Conservation (phyloP, 495 filamentous ascomycete species). For the Glarea lozoyensis region DNA sequence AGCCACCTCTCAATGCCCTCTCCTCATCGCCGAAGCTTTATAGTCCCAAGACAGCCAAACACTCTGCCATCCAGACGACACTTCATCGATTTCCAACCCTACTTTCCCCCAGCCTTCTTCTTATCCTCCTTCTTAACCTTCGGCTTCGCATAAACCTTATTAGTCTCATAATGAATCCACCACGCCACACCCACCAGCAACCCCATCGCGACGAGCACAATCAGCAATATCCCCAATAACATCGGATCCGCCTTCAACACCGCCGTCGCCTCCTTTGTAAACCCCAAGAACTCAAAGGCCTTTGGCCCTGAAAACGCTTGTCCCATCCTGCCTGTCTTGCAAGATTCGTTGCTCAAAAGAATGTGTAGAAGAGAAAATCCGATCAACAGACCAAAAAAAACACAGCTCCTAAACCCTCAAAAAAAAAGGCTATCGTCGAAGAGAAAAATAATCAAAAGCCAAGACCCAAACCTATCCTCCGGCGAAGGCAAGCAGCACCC, state of each 20-base stretch:
- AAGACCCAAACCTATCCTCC: too few relatives aligned
- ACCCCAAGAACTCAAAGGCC: conserved; percentile 22
- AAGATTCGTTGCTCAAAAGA: not conserved
- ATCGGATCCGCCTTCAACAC: conserved; percentile 15
- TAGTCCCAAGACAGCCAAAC: not conserved
- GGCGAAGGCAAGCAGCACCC: too few relatives aligned
- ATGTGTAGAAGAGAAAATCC: not conserved
- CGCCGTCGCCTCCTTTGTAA: conserved; percentile 17
- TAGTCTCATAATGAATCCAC: conserved; percentile 17
- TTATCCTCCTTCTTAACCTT: conserved; percentile 10
- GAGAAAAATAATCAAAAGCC: too few relatives aligned
- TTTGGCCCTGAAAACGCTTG: conserved; percentile 21
- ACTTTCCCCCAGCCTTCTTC: conserved; percentile 9
- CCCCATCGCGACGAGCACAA: conserved; percentile 7
- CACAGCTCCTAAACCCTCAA: too few relatives aligned
- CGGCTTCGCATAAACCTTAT: conserved; percentile 18
- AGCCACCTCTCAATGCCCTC: too few relatives aligned
- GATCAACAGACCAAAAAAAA: conserved; percentile 10
- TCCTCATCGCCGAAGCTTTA: not conserved
- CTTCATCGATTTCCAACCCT: not conserved
- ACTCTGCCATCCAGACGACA: not conserved
- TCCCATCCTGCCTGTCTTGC: conserved; percentile 13
- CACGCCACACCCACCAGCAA: conserved; percentile 12
- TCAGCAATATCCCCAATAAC: conserved; percentile 13
- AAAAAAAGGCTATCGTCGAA: too few relatives aligned